phyloP scores from a whole-genome alignment of 2,329 filamentous ascomycete genomes.

The Cytospora leucostoma region DNA sequence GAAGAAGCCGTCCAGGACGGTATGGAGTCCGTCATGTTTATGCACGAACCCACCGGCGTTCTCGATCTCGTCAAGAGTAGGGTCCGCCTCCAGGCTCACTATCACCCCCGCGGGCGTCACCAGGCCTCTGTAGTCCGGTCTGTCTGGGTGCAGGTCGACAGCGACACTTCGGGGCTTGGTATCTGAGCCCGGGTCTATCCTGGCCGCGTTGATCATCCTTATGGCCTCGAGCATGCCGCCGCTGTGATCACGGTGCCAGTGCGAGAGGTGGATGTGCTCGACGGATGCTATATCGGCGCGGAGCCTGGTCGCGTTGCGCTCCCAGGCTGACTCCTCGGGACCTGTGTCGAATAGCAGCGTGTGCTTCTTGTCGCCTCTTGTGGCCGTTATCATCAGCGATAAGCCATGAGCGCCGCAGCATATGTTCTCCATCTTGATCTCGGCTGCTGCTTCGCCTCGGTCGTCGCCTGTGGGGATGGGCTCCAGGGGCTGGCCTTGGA shows the following conservation, averaged over 20 bases:
- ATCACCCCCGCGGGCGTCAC: conserved; percentile 39
- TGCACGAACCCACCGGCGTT: conserved; percentile 43
- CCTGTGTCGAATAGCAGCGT: conserved; percentile 56
- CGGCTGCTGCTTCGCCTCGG: conserved; percentile 45
- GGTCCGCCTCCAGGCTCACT: conserved; percentile 55
- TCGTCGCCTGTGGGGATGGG: conserved; percentile 38
- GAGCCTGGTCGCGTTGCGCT: conserved; percentile 49
- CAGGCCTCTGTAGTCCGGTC: conserved; percentile 53
- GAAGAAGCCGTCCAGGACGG: conserved; percentile 52
- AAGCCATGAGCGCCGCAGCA: conserved; percentile 58
- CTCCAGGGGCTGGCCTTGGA: conserved; percentile 44
- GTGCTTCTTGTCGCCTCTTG: conserved; percentile 45
- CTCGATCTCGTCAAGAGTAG: conserved; percentile 50
- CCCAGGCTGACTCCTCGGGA: conserved; percentile 53
- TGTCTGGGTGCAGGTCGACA: conserved; percentile 54
- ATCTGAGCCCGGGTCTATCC: conserved; percentile 31
- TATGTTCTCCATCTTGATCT: conserved; percentile 51
- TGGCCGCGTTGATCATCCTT: conserved; percentile 47
- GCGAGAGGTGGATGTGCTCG: conserved; percentile 51
- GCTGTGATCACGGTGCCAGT: conserved; percentile 59
- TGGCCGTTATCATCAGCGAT: conserved; percentile 53
- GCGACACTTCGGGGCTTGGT: conserved; percentile 35
- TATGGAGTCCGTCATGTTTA: conserved; percentile 44
- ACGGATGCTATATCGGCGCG: conserved; percentile 44
- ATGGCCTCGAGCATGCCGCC: conserved; percentile 54